Percentiles rank a stretch among this genome's conserved stretches.
These are phyloP conservation scores for Graphilbum fragrans DNA, from an alignment of 2,329 filamentous ascomycete species.

Conservation along the genomic window DNA sequence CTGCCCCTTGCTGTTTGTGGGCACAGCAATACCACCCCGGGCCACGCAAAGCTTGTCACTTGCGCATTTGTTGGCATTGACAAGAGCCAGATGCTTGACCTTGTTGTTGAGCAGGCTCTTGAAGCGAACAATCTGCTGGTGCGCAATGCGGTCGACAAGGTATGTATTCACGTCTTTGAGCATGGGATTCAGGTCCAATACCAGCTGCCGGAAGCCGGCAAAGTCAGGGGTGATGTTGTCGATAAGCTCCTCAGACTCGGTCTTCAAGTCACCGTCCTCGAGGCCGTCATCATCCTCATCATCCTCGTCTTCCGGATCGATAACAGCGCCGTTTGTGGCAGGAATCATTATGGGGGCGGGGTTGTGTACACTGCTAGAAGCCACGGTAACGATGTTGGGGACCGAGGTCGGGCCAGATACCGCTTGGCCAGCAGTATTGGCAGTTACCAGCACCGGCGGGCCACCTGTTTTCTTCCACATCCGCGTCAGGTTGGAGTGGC, in stretches of 20 bases:
- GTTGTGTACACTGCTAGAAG: not conserved
- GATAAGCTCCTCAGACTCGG: constrained; percentile 48
- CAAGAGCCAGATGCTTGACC: constrained; percentile 55
- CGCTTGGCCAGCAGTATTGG: constrained; percentile 19
- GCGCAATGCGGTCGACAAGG: constrained; percentile 69
- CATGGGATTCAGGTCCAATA: constrained; percentile 61
- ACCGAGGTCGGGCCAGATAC: not conserved
- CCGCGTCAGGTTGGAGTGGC: constrained; percentile 29
- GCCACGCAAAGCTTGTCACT: constrained; percentile 52
- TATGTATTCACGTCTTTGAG: constrained; percentile 43
- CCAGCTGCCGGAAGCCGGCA: constrained; percentile 65
- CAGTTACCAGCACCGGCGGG: constrained; percentile 36
- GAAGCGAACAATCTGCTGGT: constrained; percentile 70
- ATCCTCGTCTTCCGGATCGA: constrained; percentile 32
- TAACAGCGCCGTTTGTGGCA: constrained; percentile 4
- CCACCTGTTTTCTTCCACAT: constrained; percentile 42
- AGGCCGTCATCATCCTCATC: constrained; percentile 50
- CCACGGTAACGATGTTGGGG: not conserved
- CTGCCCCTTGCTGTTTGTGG: constrained; percentile 48
- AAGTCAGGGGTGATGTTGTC: constrained; percentile 60
- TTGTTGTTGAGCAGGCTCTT: constrained; percentile 61
- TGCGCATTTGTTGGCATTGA: constrained; percentile 42
- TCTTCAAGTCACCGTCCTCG: constrained; percentile 49
- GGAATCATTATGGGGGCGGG: constrained; percentile 6
- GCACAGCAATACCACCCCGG: constrained; percentile 51